phyloP scores from a whole-genome alignment of 2,329 filamentous ascomycete genomes.

The Orbilia javanica region DNA sequence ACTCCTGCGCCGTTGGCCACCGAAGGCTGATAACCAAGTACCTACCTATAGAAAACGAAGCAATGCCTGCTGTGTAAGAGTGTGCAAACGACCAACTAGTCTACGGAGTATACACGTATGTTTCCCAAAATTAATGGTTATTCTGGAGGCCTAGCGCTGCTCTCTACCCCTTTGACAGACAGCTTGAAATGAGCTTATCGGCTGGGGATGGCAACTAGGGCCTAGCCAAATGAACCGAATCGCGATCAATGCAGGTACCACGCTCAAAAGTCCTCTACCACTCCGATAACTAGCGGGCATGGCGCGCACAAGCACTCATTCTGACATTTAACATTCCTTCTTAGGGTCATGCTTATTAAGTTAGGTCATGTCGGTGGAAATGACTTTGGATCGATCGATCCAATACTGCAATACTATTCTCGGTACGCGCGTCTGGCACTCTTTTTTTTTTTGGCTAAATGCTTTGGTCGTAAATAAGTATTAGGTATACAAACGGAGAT shows the following conservation, averaged over 20 bases:
- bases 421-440: background rate
- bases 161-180: background rate
- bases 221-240: constrained; percentile 19
- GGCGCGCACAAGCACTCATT: background rate
- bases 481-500: background rate
- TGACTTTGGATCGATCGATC: background rate
- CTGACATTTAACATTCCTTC: background rate
- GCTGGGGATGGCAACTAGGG: constrained; percentile 2
- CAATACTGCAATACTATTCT: background rate
- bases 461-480: background rate
- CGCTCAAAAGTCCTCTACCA: background rate
- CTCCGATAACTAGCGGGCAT: background rate
- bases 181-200: constrained; percentile 25
- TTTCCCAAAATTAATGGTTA: no score
- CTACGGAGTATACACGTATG: no score
- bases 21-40: no score
- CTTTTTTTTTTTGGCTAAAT: constrained; percentile 25
- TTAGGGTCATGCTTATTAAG: constrained; percentile 1
- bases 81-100: no score
- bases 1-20: no score
- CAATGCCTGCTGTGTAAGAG: no score
- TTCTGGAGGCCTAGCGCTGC: background rate
- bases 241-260: constrained; percentile 21
- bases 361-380: constrained; percentile 1
- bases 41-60: no score